A percentile compares a stretch with the other conserved stretches of the same genome.
Evolutionary conservation across 495 filamentous ascomycete genomes (phyloP).

Genomic region (Aspergillus biplanus): DNA sequence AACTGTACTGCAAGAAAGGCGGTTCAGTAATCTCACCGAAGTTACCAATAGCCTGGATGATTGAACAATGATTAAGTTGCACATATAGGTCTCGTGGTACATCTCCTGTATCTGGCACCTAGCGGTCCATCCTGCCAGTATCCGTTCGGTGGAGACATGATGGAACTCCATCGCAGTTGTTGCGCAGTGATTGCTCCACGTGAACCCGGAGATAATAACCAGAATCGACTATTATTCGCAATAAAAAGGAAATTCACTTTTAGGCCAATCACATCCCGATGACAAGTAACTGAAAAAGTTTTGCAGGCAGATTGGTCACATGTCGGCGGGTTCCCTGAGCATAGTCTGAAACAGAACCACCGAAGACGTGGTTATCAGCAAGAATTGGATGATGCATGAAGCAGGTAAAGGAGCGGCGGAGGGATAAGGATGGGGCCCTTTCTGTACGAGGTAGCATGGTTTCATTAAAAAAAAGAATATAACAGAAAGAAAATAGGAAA

Average conservation of each 20-base stretch:
- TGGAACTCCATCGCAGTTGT: conserved; percentile 15
- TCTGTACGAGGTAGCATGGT: background rate
- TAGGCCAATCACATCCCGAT: conserved; percentile 17
- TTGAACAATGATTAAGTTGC: background rate
- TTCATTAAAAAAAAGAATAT: background rate
- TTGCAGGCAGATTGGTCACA: conserved; percentile 21
- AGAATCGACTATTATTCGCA: conserved; percentile 5
- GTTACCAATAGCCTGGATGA: background rate
- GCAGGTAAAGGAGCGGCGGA: conserved; percentile 4
- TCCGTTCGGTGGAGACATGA: conserved; percentile 15
- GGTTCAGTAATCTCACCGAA: background rate
- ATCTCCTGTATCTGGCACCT: conserved; percentile 9
- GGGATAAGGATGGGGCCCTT: background rate
- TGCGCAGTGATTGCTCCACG: conserved; percentile 21
- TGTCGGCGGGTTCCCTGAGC: conserved; percentile 14
- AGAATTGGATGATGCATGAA: conserved; percentile 14
- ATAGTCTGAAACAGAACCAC: conserved; percentile 25
- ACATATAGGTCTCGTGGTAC: conserved; percentile 17
- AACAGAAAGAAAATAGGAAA: too few relatives aligned
- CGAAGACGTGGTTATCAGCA: conserved; percentile 3
- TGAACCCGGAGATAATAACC: conserved; percentile 17
- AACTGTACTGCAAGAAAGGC: background rate
- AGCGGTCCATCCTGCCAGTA: conserved; percentile 19
- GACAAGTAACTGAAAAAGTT: background rate
- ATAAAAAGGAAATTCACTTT: conserved; percentile 8